phyloP scores from a whole-genome alignment of 2,329 filamentous ascomycete species.

The Colletotrichum trifolii region DNA sequence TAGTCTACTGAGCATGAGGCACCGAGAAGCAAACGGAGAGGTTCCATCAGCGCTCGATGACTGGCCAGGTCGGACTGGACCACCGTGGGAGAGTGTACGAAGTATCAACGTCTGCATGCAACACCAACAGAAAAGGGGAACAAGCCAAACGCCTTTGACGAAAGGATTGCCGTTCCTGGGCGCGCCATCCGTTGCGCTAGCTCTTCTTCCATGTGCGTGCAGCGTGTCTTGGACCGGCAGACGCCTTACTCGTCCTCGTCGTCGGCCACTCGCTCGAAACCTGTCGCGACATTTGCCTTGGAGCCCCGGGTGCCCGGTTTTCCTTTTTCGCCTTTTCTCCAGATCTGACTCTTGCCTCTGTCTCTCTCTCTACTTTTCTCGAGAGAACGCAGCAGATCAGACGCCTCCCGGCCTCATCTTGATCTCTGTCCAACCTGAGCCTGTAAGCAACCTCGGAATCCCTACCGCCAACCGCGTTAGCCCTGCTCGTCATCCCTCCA shows the following conservation, averaged over 20 bases:
- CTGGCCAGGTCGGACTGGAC: no score
- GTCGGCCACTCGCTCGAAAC: neutral
- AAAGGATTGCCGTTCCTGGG: slow-evolving; percentile 13
- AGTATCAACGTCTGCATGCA: neutral
- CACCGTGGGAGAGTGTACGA: neutral
- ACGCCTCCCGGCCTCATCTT: no score
- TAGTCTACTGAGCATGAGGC: no score
- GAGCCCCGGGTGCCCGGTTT: neutral
- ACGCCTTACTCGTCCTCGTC: neutral
- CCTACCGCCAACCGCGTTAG: no score
- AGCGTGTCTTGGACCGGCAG: slow-evolving; percentile 19
- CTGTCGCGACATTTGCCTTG: neutral
- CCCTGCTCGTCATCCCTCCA: slow-evolving; percentile 1
- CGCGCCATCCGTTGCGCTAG: slow-evolving; percentile 13
- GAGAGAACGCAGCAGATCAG: no score
- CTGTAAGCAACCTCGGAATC: no score
- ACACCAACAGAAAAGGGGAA: neutral
- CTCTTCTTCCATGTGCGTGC: neutral
- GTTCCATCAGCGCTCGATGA: no score
- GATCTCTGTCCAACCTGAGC: no score
- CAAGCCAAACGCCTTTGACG: neutral
- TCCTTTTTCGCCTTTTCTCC: no score
- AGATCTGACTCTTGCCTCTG: no score
- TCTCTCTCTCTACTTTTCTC: no score
- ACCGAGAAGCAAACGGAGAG: no score